phyloP scores from a whole-genome alignment of 352 stramenopile genomes.

The Globisporangium megalacanthum region DNA sequence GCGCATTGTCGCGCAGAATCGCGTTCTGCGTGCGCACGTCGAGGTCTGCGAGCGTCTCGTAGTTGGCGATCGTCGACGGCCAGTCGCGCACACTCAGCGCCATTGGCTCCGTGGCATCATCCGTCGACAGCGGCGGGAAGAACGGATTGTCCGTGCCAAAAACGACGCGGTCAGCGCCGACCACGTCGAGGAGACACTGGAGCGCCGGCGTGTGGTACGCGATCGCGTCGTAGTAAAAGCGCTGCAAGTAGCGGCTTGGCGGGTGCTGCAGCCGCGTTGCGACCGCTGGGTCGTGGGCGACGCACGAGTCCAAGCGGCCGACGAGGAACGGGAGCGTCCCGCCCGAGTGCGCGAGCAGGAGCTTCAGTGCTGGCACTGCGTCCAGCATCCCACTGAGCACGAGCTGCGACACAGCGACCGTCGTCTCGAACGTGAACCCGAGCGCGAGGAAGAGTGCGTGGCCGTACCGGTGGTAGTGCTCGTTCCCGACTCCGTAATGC shows the following conservation, averaged over 20 bases:
- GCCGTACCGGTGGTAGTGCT: conserved; percentile 49
- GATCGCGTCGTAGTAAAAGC: conserved; percentile 61
- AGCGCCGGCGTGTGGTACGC: conserved; percentile 47
- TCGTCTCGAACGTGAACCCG: conserved; percentile 70
- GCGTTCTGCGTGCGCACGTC: conserved; percentile 23
- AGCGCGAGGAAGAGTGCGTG: conserved; percentile 55
- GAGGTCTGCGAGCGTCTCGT: conserved; percentile 43
- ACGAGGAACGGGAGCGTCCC: conserved; percentile 57
- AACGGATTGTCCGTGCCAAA: conserved; percentile 68
- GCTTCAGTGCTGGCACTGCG: conserved; percentile 33
- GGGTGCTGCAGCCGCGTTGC: conserved; percentile 28
- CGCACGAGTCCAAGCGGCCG: conserved; percentile 53
- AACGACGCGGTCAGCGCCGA: conserved; percentile 44
- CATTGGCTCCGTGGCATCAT: background rate
- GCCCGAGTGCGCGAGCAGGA: conserved; percentile 58
- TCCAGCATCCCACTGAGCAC: conserved; percentile 53
- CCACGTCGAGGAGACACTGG: conserved; percentile 51
- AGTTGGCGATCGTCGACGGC: conserved; percentile 38
- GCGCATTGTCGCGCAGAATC: conserved; percentile 38
- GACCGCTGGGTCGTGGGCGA: conserved; percentile 44
- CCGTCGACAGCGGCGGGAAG: conserved; percentile 33
- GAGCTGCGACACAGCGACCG: conserved; percentile 48
- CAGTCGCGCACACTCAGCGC: conserved; percentile 26
- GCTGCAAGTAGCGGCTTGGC: conserved; percentile 47
- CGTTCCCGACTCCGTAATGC: conserved; percentile 63